Conservation (phyloP, 2,329 filamentous ascomycete species). For the Ampelomyces quisqualis region DNA sequence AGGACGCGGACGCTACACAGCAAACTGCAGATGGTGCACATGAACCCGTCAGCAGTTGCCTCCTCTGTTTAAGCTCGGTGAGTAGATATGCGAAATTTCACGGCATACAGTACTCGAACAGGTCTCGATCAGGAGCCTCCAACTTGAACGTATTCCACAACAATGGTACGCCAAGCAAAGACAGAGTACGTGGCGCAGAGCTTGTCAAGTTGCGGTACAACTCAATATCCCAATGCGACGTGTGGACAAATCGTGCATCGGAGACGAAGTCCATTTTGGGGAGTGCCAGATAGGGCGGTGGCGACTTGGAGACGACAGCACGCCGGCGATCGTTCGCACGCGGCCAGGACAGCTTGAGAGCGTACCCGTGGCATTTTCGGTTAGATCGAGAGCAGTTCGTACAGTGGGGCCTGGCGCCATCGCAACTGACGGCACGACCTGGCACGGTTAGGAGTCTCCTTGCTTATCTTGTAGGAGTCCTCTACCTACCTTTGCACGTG, state of each 20-base stretch:
- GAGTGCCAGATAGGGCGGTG: neutral
- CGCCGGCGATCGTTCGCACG: neutral
- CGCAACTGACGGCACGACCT: neutral
- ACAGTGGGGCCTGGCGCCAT: neutral
- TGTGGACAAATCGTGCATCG: constrained; percentile 1
- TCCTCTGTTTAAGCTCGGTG: neutral
- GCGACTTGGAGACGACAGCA: neutral
- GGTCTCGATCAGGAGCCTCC: constrained; percentile 1
- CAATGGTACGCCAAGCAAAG: constrained; percentile 1
- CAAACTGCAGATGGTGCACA: constrained; percentile 6
- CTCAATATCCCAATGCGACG: constrained; percentile 1
- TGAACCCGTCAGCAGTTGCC: neutral
- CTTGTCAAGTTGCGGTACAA: neutral
- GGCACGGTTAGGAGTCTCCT: neutral
- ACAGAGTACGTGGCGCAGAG: neutral
- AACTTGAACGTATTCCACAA: constrained; percentile 1
- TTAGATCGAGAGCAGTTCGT: constrained; percentile 1
- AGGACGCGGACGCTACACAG: constrained; percentile 3
- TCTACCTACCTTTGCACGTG: constrained; percentile 1
- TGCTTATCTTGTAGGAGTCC: neutral
- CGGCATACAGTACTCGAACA: constrained; percentile 3
- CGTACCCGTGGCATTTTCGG: neutral
- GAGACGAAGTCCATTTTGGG: neutral
- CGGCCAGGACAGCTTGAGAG: constrained; percentile 2
- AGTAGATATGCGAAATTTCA: neutral